Evolutionary conservation across 225 moss, liverwort and hornwort genomes (phyloP), one percentile per base, ranked within the genome.

Genomic region (Bryoerythrophyllum caledonicum): DNA sequence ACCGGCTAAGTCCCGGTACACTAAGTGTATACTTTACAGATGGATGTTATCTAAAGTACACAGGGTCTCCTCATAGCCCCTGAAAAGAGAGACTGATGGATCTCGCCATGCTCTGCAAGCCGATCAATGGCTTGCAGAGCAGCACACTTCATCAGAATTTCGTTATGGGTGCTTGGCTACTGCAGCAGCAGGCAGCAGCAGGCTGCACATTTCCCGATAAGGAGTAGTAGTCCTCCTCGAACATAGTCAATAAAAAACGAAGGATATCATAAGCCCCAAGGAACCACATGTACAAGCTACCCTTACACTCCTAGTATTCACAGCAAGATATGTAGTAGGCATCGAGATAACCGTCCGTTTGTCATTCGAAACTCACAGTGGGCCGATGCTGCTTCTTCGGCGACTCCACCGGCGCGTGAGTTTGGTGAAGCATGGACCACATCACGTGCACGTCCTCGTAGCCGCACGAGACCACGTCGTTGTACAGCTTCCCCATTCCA

Each of bases 401-500:
- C 40, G 84, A 87, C 66, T 84, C 84, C 20, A 84, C 69, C 41
- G 84, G 84, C 34, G 72, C 81, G 70, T 83, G 81, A 14, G 81
- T 74, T 55, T 87, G 81, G 67, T 91, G 89, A 35, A 91, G 85
- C 85, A 91, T 91, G 55, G 89, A 87, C 91, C 91, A 91, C 91
- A 91, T 91, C 85, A 87, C 81, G 32, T 87, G 87, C 74, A 91
- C 91, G 65, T 91, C 91, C 48, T 91, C 87, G 37, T 91, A 91
- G 20, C 89, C 91, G 20, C 91, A 91, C 3, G 89, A 85, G 48
- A 82, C 67, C 34, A 91, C 91, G 25, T 91, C 91, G 28, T 91
- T 89, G 80, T 91, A 91, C 55, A 91, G 80, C 81, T 87, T 91
- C 57, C 89, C 89, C 82, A 91, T 89, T 1, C 89, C 91, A 67